Percentiles rank a stretch among this genome's conserved stretches.
Evolutionary conservation across 192 early-diverging fungal genomes (phyloP).

Genomic region (Coemansia sp.): DNA sequence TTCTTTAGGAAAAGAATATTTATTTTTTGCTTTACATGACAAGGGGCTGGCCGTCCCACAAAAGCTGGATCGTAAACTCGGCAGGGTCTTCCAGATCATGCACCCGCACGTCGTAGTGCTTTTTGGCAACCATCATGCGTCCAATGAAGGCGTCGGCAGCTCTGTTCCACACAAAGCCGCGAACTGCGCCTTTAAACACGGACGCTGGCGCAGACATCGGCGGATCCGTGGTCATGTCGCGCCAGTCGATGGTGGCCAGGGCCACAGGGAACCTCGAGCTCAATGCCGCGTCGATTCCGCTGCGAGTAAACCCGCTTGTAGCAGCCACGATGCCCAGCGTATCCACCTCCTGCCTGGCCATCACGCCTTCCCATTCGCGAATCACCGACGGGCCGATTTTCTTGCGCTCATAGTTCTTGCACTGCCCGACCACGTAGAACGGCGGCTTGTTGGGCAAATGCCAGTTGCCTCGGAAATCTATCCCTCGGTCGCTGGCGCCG

Average conservation of each 20-base stretch:
- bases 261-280: slow-evolving; percentile 43
- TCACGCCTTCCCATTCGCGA: slow-evolving; percentile 52
- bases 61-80: slow-evolving; percentile 36
- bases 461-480: slow-evolving; percentile 42
- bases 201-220: background rate
- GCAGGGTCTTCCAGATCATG: slow-evolving; percentile 29
- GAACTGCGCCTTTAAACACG: slow-evolving; percentile 4
- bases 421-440: slow-evolving; percentile 43
- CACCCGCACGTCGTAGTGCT: slow-evolving; percentile 35
- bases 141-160: slow-evolving; percentile 43
- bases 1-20: background rate
- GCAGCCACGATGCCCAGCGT: slow-evolving; percentile 35
- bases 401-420: slow-evolving; percentile 50
- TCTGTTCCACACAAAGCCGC: slow-evolving; percentile 46
- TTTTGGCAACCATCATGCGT: slow-evolving; percentile 32
- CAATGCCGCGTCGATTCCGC: slow-evolving; percentile 22
- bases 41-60: slow-evolving; percentile 45
- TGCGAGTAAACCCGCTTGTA: slow-evolving; percentile 40
- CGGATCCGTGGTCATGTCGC: background rate
- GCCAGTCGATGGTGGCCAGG: slow-evolving; percentile 24
- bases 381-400: slow-evolving; percentile 42
- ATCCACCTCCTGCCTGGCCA: slow-evolving; percentile 41
- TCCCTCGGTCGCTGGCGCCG: slow-evolving; percentile 39
- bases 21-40: background rate
- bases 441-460: slow-evolving; percentile 18